These are phyloP conservation scores for Linanthus parryae DNA, from an alignment of 148 eudicot species.

Conservation along the genomic window DNA sequence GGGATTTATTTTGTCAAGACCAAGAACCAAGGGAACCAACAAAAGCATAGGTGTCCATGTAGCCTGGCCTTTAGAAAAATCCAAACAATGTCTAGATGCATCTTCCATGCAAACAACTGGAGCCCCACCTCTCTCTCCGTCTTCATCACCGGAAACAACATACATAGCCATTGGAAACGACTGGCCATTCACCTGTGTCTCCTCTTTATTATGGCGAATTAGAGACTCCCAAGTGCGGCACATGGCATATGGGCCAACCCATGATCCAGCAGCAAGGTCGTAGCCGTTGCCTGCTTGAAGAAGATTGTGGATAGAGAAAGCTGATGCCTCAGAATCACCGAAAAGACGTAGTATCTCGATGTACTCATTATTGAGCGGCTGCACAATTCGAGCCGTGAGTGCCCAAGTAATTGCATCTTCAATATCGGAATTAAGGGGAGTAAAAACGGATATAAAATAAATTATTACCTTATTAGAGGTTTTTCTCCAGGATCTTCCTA, in stretches of 20 bases:
- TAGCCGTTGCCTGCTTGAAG: constrained; percentile 78
- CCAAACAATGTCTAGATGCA: constrained; percentile 46
- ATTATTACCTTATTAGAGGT: constrained; percentile 49
- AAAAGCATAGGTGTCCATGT: constrained; percentile 74
- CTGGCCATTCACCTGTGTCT: constrained; percentile 18
- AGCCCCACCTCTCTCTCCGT: constrained; percentile 99
- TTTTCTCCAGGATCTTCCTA: constrained; percentile 92
- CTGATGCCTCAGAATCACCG: constrained; percentile 73
- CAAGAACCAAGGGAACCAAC: constrained; percentile 94
- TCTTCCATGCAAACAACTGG: constrained; percentile 93
- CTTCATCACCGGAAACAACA: constrained; percentile 96
- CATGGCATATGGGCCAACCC: constrained; percentile 99
- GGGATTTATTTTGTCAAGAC: constrained; percentile 90
- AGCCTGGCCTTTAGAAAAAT: constrained; percentile 49
- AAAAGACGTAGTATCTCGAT: constrained; percentile 66
- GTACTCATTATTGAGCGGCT: constrained; percentile 68
- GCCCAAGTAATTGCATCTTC: background rate
- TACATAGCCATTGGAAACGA: constrained; percentile 68
- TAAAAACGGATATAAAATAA: background rate
- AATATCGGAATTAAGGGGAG: background rate
- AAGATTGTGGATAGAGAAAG: constrained; percentile 83
- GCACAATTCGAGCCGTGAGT: constrained; percentile 16
- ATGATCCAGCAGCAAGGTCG: constrained; percentile 87
- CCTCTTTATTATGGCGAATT: constrained; percentile 37
- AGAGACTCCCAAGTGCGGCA: constrained; percentile 96